Evolutionary conservation across 139 green algal genomes (phyloP).

Genomic region (Closterium sp.): DNA sequence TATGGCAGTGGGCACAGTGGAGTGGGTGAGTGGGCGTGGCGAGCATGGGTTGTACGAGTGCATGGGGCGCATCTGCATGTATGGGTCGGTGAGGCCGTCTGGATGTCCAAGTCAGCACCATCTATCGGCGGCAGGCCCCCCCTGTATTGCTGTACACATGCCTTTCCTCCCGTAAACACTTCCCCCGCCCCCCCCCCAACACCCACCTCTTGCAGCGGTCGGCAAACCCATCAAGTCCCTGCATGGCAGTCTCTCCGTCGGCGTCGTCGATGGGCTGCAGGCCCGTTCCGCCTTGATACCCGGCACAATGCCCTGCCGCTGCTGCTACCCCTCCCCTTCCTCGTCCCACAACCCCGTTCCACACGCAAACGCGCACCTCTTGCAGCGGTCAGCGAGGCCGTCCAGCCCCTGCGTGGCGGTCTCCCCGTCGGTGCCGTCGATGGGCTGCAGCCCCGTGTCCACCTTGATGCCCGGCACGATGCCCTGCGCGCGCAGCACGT

Average conservation of each 20-base stretch:
- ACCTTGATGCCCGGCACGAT: conserved; percentile 64
- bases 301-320: conserved; percentile 54
- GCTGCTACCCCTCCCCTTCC: background rate
- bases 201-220: conserved; percentile 55
- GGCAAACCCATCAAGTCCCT: conserved; percentile 76
- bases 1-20: no score
- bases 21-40: background rate
- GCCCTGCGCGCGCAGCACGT: conserved; percentile 60
- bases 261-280: conserved; percentile 68
- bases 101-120: no score
- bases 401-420: conserved; percentile 85
- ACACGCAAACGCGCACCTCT: conserved; percentile 7
- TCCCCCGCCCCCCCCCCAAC: no score
- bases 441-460: conserved; percentile 73
- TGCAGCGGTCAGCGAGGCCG: conserved; percentile 64
- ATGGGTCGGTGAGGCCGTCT: background rate
- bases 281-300: conserved; percentile 74
- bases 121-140: no score
- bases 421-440: conserved; percentile 71
- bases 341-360: background rate
- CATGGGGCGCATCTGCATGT: background rate
- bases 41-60: background rate
- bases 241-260: conserved; percentile 80
- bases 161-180: background rate
- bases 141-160: no score